Conservation (phyloP, 2,329 filamentous ascomycete species). For the Xylariaceae sp. region DNA sequence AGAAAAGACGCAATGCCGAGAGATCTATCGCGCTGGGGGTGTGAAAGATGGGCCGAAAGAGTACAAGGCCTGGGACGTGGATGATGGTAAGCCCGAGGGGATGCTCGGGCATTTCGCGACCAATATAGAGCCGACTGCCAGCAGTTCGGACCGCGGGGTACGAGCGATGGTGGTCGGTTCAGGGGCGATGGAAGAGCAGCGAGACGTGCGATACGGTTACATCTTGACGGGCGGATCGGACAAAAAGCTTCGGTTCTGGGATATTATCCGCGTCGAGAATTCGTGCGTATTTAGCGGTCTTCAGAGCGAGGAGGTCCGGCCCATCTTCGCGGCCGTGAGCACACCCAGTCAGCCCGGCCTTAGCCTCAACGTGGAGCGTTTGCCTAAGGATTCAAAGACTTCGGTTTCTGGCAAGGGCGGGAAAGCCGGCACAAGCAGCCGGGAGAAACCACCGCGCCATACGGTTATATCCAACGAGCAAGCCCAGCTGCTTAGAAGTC, state of each 20-base stretch:
- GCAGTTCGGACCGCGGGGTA: conserved; percentile 49
- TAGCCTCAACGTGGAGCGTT: conserved; percentile 62
- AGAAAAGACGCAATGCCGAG: conserved; percentile 81
- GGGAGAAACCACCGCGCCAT: conserved; percentile 58
- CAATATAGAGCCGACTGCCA: conserved; percentile 59
- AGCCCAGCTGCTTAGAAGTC: conserved; percentile 77
- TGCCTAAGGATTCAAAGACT: conserved; percentile 38
- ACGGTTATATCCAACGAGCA: conserved; percentile 87
- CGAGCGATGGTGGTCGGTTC: conserved; percentile 70
- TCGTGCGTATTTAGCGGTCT: conserved; percentile 79
- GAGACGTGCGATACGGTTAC: conserved; percentile 74
- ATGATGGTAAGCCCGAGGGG: conserved; percentile 81
- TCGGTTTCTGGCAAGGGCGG: conserved; percentile 14
- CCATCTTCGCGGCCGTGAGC: conserved; percentile 64
- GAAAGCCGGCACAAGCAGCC: conserved; percentile 25
- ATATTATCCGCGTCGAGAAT: conserved; percentile 70
- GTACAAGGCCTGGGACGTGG: conserved; percentile 83
- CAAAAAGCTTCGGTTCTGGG: conserved; percentile 91
- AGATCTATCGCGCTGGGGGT: conserved; percentile 74
- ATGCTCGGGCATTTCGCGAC: conserved; percentile 84
- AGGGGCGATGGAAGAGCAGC: conserved; percentile 64
- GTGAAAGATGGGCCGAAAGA: conserved; percentile 57
- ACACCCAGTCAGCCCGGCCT: conserved; percentile 46
- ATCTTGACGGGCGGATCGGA: conserved; percentile 85
- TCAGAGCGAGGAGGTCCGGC: conserved; percentile 62